Conservation (phyloP, 345 rosid genomes). For the Alliaria petiolata region DNA sequence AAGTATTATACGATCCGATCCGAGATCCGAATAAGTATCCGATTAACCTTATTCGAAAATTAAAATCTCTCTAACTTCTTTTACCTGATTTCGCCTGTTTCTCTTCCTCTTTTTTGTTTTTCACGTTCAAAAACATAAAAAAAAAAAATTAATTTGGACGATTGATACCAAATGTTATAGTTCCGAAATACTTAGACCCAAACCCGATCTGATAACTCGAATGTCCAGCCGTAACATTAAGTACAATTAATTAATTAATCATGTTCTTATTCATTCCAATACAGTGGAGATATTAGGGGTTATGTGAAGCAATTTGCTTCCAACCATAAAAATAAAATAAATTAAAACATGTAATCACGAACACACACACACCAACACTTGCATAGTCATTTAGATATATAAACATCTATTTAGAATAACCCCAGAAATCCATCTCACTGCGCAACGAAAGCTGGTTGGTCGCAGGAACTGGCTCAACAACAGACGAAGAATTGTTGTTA, state of each 20-base stretch:
- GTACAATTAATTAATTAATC: background rate
- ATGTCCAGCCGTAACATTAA: no score
- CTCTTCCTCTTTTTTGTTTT: no score
- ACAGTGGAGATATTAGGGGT: background rate
- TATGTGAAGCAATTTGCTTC: constrained; percentile 32
- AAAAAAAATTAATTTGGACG: no score
- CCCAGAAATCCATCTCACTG: constrained; percentile 97
- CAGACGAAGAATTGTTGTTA: constrained; percentile 35
- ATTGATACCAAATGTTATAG: no score
- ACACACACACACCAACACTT: constrained; percentile 9
- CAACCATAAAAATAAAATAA: constrained; percentile 18
- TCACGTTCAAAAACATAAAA: no score
- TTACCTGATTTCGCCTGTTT: no score
- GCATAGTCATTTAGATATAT: background rate
- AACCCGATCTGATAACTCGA: no score
- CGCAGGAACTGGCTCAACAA: constrained; percentile 31
- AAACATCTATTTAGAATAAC: constrained; percentile 55
- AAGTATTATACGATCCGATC: no score
- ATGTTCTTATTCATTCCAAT: background rate
- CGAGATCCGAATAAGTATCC: no score
- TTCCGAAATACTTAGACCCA: no score
- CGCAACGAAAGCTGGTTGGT: constrained; percentile 60
- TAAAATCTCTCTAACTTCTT: no score
- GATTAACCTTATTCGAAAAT: no score
- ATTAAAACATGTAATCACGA: constrained; percentile 8